These are phyloP conservation scores for Domatiomyces catenatus DNA, from an alignment of 2,329 filamentous ascomycete species.

Conservation along the genomic window DNA sequence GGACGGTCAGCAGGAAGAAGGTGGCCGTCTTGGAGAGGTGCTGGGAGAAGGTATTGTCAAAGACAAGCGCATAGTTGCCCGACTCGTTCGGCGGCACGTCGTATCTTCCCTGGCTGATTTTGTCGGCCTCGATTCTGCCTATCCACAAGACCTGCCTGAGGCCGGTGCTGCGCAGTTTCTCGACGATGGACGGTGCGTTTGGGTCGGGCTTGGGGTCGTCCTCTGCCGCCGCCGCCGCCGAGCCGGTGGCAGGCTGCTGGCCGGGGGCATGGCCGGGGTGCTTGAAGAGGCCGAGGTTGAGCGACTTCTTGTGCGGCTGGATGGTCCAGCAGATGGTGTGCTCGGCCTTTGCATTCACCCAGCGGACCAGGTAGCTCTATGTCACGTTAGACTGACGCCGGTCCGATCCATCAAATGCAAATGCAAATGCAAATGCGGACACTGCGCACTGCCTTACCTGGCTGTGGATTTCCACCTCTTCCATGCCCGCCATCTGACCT, in stretches of 20 bases:
- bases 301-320: conserved; percentile 93
- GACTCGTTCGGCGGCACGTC: conserved; percentile 60
- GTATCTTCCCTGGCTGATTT: conserved; percentile 79
- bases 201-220: conserved; percentile 21
- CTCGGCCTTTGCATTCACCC: conserved; percentile 79
- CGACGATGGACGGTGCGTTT: conserved; percentile 44
- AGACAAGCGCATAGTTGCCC: conserved; percentile 91
- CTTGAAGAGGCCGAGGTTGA: conserved; percentile 97
- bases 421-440: neutral
- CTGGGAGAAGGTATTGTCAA: conserved; percentile 98
- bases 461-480: conserved; percentile 93
- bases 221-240: conserved; percentile 23
- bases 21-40: conserved; percentile 87
- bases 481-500: conserved; percentile 78
- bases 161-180: conserved; percentile 48
- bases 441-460: conserved; percentile 46
- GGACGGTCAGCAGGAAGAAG: conserved; percentile 86
- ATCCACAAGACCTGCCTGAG: conserved; percentile 58
- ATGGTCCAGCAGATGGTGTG: conserved; percentile 96
- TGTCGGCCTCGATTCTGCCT: conserved; percentile 92
- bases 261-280: conserved; percentile 53
- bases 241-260: conserved; percentile 28
- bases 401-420: neutral
- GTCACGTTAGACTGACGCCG: conserved; percentile 2
- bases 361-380: conserved; percentile 94